A percentile compares a stretch with the other conserved stretches of the same genome.
Conservation (phyloP, 164 flowering plant genomes). For the Macadamia integrifolia region DNA sequence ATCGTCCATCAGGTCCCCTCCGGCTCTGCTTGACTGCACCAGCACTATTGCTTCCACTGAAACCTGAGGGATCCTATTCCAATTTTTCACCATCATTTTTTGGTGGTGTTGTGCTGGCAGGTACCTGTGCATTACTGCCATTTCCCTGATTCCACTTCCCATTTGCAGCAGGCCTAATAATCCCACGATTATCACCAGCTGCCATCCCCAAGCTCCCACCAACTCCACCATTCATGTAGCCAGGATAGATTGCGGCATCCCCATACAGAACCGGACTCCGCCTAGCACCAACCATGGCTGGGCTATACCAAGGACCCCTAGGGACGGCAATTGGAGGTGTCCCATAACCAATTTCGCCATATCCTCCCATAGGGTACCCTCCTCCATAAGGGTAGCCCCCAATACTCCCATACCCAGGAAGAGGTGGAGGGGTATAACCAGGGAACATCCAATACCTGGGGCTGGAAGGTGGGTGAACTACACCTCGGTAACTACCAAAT, state of each 20-base stretch:
- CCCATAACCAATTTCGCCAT: slow-evolving; percentile 32
- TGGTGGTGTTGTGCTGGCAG: slow-evolving; percentile 13
- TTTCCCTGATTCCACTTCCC: slow-evolving; percentile 25
- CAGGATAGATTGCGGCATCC: slow-evolving; percentile 23
- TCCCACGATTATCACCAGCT: slow-evolving; percentile 21
- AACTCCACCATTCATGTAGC: slow-evolving; percentile 34
- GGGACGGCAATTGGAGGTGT: slow-evolving; percentile 20
- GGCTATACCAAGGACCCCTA: slow-evolving; percentile 30
- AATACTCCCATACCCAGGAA: slow-evolving; percentile 20
- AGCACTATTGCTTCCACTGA: slow-evolving; percentile 20
- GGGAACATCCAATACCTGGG: slow-evolving; percentile 27
- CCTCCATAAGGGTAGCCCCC: slow-evolving; percentile 26
- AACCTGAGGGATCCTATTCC: slow-evolving; percentile 23
- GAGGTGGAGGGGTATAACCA: slow-evolving; percentile 17
- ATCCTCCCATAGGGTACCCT: slow-evolving; percentile 35
- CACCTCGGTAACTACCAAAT: slow-evolving; percentile 22
- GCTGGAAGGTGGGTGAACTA: slow-evolving; percentile 17
- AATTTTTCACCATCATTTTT: slow-evolving; percentile 18
- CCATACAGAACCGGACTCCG: slow-evolving; percentile 26
- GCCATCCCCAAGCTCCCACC: slow-evolving; percentile 22
- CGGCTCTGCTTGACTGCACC: slow-evolving; percentile 22
- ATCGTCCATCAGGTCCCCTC: slow-evolving; percentile 16
- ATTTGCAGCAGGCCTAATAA: slow-evolving; percentile 15
- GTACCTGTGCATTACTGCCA: slow-evolving; percentile 16
- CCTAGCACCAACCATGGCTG: slow-evolving; percentile 23